Base-by-base conservation (phyloP, 495 filamentous ascomycete species). In the Cairneyella variabilis region DNA sequence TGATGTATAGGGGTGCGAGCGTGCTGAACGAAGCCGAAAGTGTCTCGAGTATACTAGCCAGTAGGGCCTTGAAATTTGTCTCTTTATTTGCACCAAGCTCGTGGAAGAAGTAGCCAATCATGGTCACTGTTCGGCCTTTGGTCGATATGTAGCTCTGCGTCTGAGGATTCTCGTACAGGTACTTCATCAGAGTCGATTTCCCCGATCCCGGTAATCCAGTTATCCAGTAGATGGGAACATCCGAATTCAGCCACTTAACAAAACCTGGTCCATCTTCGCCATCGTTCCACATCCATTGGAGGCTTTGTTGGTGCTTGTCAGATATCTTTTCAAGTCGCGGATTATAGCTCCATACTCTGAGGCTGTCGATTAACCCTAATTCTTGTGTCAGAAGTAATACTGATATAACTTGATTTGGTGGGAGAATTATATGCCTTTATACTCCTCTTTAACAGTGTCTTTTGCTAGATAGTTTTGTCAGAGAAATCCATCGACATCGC, bases 1-100 rank as follows among this genome's bases (percentile, higher is more conserved):
- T 49, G 27, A 23, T 16, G 26, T 12, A 49, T 21, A 49, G 30
- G 30, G 67, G 10, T 64, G 36, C n/a, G 71, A 52, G 2, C 82
- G 54, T 0, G 78, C 77, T 34, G 75, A 75, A 56, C 80, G 82
- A 72, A 82, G 76, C 5, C 79, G 78, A 1, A 48, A 8, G 1
- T 64, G 66, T 16, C 27, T 38, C 30, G 27, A 49, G 30, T 34
- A 49, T 36, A 41, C 18, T 51, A 40, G 48, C 48, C 20, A 51
- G 48, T 22, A 51, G 36, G 20, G 34, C 23, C 25, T 41, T 41
- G 36, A 51, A 51, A 2, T 76, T 75, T 51, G 71, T 76, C 60
- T 82, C 77, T 20, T 82, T 57, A 11, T 62, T 26, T 1, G 58
- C 63, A 0, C 79, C 77, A 42, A 72, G 64, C 0, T 71, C 75